phyloP scores from a whole-genome alignment of 345 rosid genomes.

The Geranium brycei region DNA sequence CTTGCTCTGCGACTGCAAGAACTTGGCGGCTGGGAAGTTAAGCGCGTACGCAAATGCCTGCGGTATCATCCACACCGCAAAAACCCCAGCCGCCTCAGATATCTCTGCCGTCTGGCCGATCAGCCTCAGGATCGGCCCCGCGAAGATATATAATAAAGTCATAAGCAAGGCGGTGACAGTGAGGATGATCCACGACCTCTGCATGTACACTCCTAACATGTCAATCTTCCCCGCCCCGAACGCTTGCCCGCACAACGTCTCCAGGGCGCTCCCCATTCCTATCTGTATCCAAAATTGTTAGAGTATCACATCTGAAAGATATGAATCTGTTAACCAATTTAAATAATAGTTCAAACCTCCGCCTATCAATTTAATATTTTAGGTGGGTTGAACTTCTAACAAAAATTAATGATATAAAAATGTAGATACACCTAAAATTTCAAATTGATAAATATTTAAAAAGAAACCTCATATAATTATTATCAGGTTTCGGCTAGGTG shows the following conservation, averaged over 20 bases:
- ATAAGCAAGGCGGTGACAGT: slow-evolving; percentile 38
- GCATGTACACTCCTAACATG: slow-evolving; percentile 79
- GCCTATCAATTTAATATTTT: too few relatives aligned
- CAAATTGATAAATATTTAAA: too few relatives aligned
- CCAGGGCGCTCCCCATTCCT: slow-evolving; percentile 97
- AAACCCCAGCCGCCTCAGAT: slow-evolving; percentile 44
- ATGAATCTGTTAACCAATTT: too few relatives aligned
- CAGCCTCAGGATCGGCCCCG: slow-evolving; percentile 26
- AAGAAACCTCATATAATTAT: too few relatives aligned
- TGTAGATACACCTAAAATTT: too few relatives aligned
- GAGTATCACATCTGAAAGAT: too few relatives aligned
- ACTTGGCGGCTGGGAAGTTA: slow-evolving; percentile 65
- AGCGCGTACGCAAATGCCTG: slow-evolving; percentile 64
- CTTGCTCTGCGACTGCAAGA: slow-evolving; percentile 81
- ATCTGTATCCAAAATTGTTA: slow-evolving; percentile 23
- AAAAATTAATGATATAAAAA: too few relatives aligned
- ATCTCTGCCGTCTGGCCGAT: slow-evolving; percentile 60
- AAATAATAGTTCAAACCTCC: too few relatives aligned
- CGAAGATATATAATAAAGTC: slow-evolving; percentile 44
- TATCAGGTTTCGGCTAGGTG: too few relatives aligned
- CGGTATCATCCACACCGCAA: slow-evolving; percentile 72
- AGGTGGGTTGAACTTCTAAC: too few relatives aligned
- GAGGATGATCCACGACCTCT: slow-evolving; percentile 76
- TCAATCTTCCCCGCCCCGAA: slow-evolving; percentile 68
- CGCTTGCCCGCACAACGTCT: slow-evolving; percentile 91